Evolutionary conservation across 2,329 filamentous ascomycete genomes (phyloP).

Genomic region (Grosmannia huntii): DNA sequence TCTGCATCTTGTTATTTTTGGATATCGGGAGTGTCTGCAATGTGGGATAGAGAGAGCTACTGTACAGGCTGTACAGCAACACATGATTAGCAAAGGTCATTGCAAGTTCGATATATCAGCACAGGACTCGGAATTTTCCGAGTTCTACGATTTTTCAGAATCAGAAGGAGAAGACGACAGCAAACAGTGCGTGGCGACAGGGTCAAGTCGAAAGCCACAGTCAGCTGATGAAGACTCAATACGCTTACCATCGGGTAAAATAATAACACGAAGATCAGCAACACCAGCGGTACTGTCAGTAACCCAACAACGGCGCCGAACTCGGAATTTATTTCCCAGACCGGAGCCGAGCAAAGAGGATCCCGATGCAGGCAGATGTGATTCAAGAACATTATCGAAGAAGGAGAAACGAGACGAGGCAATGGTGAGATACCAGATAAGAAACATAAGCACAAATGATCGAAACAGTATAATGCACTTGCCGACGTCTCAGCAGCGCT

Average conservation of each 20-base stretch:
- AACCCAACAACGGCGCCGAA: conserved; percentile 8
- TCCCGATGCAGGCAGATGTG: neutral
- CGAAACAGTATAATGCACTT: conserved; percentile 17
- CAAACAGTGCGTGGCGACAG: no score
- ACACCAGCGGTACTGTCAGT: neutral
- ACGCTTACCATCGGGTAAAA: conserved; percentile 23
- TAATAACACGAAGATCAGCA: conserved; percentile 16
- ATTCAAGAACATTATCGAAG: neutral
- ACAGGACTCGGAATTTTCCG: conserved; percentile 23
- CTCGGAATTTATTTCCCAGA: neutral
- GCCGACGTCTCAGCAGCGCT: conserved; percentile 17
- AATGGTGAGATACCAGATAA: conserved; percentile 11
- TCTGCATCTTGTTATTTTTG: conserved; percentile 33
- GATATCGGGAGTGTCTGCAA: conserved; percentile 35
- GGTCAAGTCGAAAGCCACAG: neutral
- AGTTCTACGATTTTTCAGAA: conserved; percentile 26
- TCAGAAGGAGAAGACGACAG: conserved; percentile 4
- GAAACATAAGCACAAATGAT: conserved; percentile 16
- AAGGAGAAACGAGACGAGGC: conserved; percentile 7
- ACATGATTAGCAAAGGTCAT: conserved; percentile 36
- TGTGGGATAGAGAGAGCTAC: conserved; percentile 32
- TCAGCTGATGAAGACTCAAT: conserved; percentile 18
- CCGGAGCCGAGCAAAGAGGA: neutral
- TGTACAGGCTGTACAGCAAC: conserved; percentile 33
- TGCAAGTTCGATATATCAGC: conserved; percentile 27